These are phyloP conservation scores for Phytophthora podocarpi DNA, from an alignment of 352 stramenopile species.

Conservation along the genomic window DNA sequence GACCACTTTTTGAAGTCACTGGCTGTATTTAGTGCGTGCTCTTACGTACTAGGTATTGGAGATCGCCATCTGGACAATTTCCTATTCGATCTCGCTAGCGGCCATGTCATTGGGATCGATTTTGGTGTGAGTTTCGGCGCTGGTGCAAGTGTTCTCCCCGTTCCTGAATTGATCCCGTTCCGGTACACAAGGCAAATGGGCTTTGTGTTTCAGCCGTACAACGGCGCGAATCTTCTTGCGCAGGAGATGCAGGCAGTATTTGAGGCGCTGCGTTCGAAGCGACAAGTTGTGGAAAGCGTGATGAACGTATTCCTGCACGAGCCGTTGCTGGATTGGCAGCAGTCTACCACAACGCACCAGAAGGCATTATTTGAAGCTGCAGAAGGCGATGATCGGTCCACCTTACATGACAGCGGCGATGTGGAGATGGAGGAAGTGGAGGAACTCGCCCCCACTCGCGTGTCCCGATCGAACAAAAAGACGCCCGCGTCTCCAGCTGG, in stretches of 20 bases:
- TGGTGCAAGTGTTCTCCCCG: slow-evolving; percentile 76
- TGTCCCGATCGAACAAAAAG: slow-evolving; percentile 22
- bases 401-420: slow-evolving; percentile 35
- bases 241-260: slow-evolving; percentile 89
- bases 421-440: slow-evolving; percentile 40
- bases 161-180: slow-evolving; percentile 92
- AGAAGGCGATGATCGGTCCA: slow-evolving; percentile 22
- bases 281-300: slow-evolving; percentile 85
- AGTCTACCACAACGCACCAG: slow-evolving; percentile 68
- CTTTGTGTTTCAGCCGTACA: slow-evolving; percentile 72
- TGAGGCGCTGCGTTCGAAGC: slow-evolving; percentile 80
- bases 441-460: background rate
- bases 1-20: slow-evolving; percentile 86
- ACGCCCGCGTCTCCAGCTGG: slow-evolving; percentile 2
- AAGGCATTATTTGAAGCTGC: slow-evolving; percentile 53
- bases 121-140: slow-evolving; percentile 93
- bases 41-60: slow-evolving; percentile 91
- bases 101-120: slow-evolving; percentile 89
- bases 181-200: slow-evolving; percentile 86
- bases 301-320: slow-evolving; percentile 94
- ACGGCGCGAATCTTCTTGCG: slow-evolving; percentile 62
- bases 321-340: slow-evolving; percentile 91
- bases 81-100: slow-evolving; percentile 76
- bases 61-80: slow-evolving; percentile 94
- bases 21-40: slow-evolving; percentile 85